Evolutionary conservation across 345 rosid genomes (phyloP).

Genomic region (Mallotus nudiflorus): DNA sequence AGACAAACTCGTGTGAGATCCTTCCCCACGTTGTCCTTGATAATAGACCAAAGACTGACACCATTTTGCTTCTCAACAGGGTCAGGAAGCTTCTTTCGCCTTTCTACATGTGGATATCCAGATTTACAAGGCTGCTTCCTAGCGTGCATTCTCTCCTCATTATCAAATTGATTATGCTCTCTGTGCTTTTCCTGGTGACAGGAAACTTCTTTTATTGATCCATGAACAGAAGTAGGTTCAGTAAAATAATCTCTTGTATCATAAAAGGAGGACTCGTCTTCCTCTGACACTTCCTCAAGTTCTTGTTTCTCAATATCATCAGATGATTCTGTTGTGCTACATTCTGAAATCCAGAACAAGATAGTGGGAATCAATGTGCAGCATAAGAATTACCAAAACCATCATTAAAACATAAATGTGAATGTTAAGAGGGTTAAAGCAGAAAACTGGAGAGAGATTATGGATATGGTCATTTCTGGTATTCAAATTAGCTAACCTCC

Average conservation of each 20-base stretch:
- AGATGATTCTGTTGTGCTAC: constrained; percentile 96
- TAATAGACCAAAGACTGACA: constrained; percentile 98
- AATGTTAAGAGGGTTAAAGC: not conserved
- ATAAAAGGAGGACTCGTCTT: constrained; percentile 69
- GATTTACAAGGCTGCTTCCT: constrained; percentile 32
- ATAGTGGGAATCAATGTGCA: constrained; percentile 14
- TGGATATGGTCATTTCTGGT: not conserved
- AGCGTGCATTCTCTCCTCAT: constrained; percentile 42
- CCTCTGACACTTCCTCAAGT: constrained; percentile 82
- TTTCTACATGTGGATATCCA: constrained; percentile 45
- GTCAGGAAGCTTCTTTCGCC: constrained; percentile 84
- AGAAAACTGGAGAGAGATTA: not conserved
- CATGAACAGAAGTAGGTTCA: constrained; percentile 44
- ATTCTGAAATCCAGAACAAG: constrained; percentile 61
- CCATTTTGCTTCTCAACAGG: constrained; percentile 97
- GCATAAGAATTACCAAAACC: not conserved
- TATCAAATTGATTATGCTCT: constrained; percentile 24
- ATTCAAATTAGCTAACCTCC: not conserved
- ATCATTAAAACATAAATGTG: not conserved
- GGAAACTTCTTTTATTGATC: constrained; percentile 34
- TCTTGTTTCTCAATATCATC: constrained; percentile 94
- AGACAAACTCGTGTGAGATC: constrained; percentile 97
- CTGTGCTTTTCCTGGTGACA: constrained; percentile 28
- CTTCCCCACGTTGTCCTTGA: constrained; percentile 97
- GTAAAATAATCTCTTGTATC: constrained; percentile 70